Base-by-base conservation (phyloP, 768 basidiomycete species). In the Boletus reticulatus region DNA sequence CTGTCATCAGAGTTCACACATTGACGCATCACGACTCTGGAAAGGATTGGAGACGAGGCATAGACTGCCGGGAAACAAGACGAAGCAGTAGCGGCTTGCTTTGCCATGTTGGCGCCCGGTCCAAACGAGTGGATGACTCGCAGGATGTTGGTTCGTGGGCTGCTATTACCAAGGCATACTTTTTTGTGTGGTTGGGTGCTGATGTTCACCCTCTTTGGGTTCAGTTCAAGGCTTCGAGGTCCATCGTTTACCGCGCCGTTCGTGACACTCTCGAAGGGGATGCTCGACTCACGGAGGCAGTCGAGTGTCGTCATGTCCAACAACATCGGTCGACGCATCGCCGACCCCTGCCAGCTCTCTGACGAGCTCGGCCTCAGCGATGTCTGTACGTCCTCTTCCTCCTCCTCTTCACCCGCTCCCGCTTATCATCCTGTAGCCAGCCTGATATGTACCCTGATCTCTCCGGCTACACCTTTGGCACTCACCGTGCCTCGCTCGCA, bases 381-480 rank as follows among this genome's bases (percentile, higher is more conserved):
- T 32, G 32, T 20, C 0, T 10, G 62, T 61, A 31, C 9, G 62
- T 64, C 6, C 36, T 4, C 1, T 3, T 13, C 41, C 34, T 4
- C 38, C 46, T 5, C 6, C 14, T 13, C 8, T 22, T 9, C 47
- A 1, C 45, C 19, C n/a, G n/a, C n/a, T 11, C 54, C 53, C 58
- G 51, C 45, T 20, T 0, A 16, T 19, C 22, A 24, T 32, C 37
- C 43, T 22, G 3, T 29, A 31, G 45, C 3, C 52, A 52, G 14
- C 45, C 53, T n/a, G 43, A 51, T 43, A 72, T 78, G 34, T 77
- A 80, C 62, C 72, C 75, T 3, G 66, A 66, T 50, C 69, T 80
- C 22, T 71, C 76, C 20, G 71, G 59, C 43, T 80, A 72, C 62
- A 76, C 76, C 9, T 80, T 80, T 56, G 78, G 79, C 32, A 69